These are phyloP conservation scores for Boletus hoseneyae DNA, from an alignment of 1,284 basidiomycete species.

Conservation along the genomic window DNA sequence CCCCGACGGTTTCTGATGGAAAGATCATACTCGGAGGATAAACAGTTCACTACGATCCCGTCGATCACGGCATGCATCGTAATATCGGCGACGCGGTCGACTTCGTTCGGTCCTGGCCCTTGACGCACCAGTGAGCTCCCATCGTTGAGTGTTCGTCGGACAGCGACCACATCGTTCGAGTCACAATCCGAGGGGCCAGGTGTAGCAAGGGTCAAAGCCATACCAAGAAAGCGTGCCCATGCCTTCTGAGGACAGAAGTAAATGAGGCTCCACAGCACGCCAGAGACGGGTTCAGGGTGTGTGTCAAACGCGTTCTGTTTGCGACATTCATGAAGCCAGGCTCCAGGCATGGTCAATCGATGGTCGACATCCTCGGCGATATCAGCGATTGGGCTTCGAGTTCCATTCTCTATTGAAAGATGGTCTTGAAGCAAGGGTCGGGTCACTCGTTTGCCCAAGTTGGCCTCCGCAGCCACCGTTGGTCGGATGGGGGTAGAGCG, in stretches of 20 bases:
- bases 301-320: neutral
- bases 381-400: neutral
- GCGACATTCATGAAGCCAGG: conserved; percentile 1
- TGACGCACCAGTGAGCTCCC: neutral
- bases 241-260: neutral
- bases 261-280: neutral
- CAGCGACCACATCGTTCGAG: neutral
- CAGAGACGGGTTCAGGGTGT: neutral
- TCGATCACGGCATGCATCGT: neutral
- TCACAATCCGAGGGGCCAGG: neutral
- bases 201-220: neutral
- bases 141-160: neutral
- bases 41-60: neutral
- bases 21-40: neutral
- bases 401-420: neutral
- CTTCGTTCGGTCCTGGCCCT: neutral
- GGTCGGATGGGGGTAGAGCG: neutral
- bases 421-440: neutral
- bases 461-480: neutral
- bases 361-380: neutral
- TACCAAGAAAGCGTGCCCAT: neutral
- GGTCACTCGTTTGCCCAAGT: neutral
- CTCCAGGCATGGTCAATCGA: conserved; percentile 1
- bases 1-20: too few relatives aligned
- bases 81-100: neutral